Evolutionary conservation across 2,329 filamentous ascomycete genomes (phyloP), one percentile per base, ranked within the genome.

Genomic region (Colletotrichum eremochloae): DNA sequence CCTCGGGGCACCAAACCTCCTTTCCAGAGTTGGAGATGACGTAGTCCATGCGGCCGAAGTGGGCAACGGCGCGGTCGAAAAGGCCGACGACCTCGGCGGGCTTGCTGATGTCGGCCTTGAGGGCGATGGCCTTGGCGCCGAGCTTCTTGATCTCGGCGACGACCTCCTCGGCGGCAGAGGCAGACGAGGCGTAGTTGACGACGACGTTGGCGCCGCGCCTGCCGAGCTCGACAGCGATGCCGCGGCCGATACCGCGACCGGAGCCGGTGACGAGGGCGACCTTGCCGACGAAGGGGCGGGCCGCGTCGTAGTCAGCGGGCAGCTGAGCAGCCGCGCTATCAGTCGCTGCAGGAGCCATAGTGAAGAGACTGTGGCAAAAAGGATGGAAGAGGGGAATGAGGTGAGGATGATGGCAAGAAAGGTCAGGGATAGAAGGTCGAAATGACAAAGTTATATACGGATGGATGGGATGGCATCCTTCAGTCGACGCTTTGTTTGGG

Each of bases 11-110:
- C 90, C 91, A 93, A 68, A 87, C 88, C 84, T 93, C 91, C 78
- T 91, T 92, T 75, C 91, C 91, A 12, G 90, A 89, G 87, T 93
- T 93, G 79, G 90, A 92, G 82, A 91, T 87, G 82, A 92, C 91
- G 78, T 93, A 92, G 84, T 94, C 90, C 78, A 94, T 83, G 81
- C 88, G 87, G 79, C 91, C 91, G 77, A 91, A 94, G 82, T 90
- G 88, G 72, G 83, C 84, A 74, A 92, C 84, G 71, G 91, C 91
- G 78, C 89, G 83, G 74, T 90, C 87, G 84, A 94, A 93, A 71
- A 94, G 88, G 68, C 82, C 80, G 72, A 86, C 85, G 58, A 92
- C 93, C 73, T 86, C 82, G 73, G 84, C 84, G 14, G 91, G 87
- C 71, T 87, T 84, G 81, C 87, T 87, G 80, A 92, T 91, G 81